A percentile compares a stretch with the other conserved stretches of the same genome.
These are phyloP conservation scores for Macadamia integrifolia DNA, from an alignment of 164 flowering plant genomes.

Conservation along the genomic window DNA sequence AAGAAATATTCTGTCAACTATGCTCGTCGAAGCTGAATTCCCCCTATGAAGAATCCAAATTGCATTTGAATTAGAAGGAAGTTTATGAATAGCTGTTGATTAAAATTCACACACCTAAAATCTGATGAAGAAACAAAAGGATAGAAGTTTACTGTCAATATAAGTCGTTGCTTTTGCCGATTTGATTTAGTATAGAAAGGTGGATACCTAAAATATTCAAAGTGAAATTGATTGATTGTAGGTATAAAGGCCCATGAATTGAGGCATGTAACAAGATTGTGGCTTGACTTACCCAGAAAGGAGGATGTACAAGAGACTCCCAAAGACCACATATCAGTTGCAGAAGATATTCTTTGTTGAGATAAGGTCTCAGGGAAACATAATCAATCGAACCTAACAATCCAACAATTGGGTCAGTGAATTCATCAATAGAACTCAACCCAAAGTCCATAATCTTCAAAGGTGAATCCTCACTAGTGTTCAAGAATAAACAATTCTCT, in stretches of 20 bases:
- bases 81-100: no score
- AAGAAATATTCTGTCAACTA: conserved; percentile 67
- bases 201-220: conserved; percentile 44
- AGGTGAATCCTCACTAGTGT: conserved; percentile 38
- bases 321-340: conserved; percentile 74
- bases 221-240: neutral
- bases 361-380: conserved; percentile 77
- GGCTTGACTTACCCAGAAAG: conserved; percentile 58
- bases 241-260: neutral
- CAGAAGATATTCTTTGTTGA: conserved; percentile 40
- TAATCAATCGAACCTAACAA: conserved; percentile 74
- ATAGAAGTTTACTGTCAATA: conserved; percentile 43
- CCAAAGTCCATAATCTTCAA: conserved; percentile 87
- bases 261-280: neutral
- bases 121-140: neutral
- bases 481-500: conserved; percentile 65
- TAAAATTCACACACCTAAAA: neutral
- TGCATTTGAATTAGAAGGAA: no score
- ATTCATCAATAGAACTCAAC: conserved; percentile 66
- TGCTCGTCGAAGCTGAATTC: conserved; percentile 64
- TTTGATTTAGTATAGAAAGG: conserved; percentile 61
- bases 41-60: conserved; percentile 43
- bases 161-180: conserved; percentile 65
- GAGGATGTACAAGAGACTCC: conserved; percentile 73
- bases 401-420: conserved; percentile 73